Base-by-base conservation (phyloP, 768 basidiomycete genomes). In the Boletellus sp. region DNA sequence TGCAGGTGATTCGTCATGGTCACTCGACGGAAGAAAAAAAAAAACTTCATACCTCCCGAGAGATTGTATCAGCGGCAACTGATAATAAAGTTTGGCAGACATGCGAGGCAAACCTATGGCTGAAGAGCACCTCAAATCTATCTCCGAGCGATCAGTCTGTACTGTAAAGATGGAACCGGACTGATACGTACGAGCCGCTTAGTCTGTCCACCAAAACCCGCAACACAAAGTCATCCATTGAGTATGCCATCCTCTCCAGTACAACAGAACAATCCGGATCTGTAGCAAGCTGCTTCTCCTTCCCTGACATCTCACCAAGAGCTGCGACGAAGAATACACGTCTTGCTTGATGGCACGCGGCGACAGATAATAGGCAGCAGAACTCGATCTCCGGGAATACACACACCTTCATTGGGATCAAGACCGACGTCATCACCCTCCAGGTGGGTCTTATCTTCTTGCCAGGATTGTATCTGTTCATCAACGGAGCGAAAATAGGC, bases 211-310 rank as follows among this genome's bases (percentile, higher is more conserved):
- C 71, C 53, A 98, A 88, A 6, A 95, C 93, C 47, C 95, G 78
- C 44, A 91, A 77, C n/a, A 89, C 87, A 69, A 94, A 94, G 68
- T 97, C 94, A 63, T 96, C 93, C 89, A 98, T 93, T 2, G 93
- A 94, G 62, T 94, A 79, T 10, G 83, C 64, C 78, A 98, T 85
- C 56, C 94, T 77, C 67, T 99, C 96, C 47, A 99, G 67, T 40
- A 97, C 80, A 11, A 87, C 76, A 1, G 94, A 93, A 61, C 92
- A 94, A 52, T 98, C 94, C 6, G 91, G 90, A 67, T 99, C 96
- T 1, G 94, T 94, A 0, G 93, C 84, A 11, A 96, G 80, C 52
- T 87, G 84, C 45, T 86, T 85, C 70, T 98, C 96, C 66, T 95
- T 93, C 6, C 80, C 85, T 20, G 77, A 76, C 80, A 96, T 87